Percentiles rank a stretch among this genome's conserved stretches.
Conservation (phyloP, 78 protist genomes). For the Cavenderia fasciculata region DNA sequence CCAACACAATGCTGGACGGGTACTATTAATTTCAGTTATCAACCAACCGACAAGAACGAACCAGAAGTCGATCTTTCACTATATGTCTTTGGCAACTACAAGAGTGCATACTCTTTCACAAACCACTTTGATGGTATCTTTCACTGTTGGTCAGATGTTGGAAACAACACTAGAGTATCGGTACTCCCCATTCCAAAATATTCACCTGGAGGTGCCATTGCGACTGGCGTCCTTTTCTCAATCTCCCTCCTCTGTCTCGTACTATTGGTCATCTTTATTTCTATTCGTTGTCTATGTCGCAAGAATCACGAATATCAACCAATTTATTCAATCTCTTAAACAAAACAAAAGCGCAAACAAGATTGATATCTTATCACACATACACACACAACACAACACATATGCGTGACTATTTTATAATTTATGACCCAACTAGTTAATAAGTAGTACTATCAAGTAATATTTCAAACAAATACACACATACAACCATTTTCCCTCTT, state of each 20-base stretch:
- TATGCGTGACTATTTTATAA: too few species aligned
- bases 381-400: too few species aligned
- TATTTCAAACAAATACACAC: too few species aligned
- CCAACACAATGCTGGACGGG: conserved; percentile 16
- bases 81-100: not conserved
- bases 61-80: not conserved
- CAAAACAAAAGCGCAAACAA: too few species aligned
- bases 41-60: not conserved
- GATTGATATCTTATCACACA: too few species aligned
- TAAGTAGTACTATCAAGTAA: too few species aligned
- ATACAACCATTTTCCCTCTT: too few species aligned
- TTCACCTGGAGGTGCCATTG: conserved; percentile 70
- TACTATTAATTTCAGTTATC: conserved; percentile 22
- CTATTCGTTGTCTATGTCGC: conserved; percentile 60
- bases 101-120: not conserved
- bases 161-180: conserved; percentile 15
- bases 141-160: conserved; percentile 33
- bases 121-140: conserved; percentile 16
- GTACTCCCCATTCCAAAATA: conserved; percentile 60
- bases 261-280: conserved; percentile 31
- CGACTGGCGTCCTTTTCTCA: conserved; percentile 36
- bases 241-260: conserved; percentile 28
- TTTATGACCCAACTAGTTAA: too few species aligned
- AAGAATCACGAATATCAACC: conserved; percentile 12
- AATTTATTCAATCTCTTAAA: too few species aligned